These are phyloP conservation scores for Earliella scabrosa DNA, from an alignment of 1,284 basidiomycete species.

Conservation along the genomic window DNA sequence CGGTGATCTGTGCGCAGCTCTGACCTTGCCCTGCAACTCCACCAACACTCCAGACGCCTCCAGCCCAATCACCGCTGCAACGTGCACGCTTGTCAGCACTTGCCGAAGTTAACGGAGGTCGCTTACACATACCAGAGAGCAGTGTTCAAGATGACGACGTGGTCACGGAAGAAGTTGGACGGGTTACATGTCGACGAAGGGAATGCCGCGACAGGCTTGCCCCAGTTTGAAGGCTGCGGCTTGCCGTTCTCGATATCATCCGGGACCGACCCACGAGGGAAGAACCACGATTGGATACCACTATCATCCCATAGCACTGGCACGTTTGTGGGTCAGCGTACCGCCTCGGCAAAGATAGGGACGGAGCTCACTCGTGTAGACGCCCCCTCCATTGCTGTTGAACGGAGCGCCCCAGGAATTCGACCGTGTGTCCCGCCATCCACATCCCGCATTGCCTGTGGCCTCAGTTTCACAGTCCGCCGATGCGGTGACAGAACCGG, in stretches of 20 bases:
- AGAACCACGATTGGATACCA: conserved; percentile 82
- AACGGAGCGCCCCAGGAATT: conserved; percentile 70
- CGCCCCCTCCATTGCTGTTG: conserved; percentile 75
- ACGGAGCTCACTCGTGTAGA: conserved; percentile 69
- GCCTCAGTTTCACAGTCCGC: conserved; percentile 66
- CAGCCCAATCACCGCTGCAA: conserved; percentile 87
- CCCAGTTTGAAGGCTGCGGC: conserved; percentile 78
- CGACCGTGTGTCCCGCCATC: conserved; percentile 52
- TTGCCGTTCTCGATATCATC: conserved; percentile 67
- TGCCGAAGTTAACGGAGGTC: no score
- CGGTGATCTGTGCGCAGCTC: conserved; percentile 84
- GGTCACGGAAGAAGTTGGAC: conserved; percentile 73
- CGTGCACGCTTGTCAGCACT: neutral
- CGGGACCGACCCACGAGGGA: conserved; percentile 71
- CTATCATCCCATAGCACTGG: conserved; percentile 70
- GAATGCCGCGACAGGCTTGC: conserved; percentile 73
- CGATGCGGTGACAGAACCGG: conserved; percentile 62
- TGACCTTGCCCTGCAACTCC: conserved; percentile 80
- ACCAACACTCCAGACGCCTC: conserved; percentile 70
- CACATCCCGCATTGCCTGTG: conserved; percentile 72
- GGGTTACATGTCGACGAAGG: conserved; percentile 72
- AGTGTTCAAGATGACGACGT: conserved; percentile 82
- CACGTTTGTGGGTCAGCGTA: neutral
- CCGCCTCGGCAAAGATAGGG: neutral
- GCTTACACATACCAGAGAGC: conserved; percentile 65